Evolutionary conservation across 345 rosid species (phyloP).

Genomic region (Diplotaxis tenuifolia): DNA sequence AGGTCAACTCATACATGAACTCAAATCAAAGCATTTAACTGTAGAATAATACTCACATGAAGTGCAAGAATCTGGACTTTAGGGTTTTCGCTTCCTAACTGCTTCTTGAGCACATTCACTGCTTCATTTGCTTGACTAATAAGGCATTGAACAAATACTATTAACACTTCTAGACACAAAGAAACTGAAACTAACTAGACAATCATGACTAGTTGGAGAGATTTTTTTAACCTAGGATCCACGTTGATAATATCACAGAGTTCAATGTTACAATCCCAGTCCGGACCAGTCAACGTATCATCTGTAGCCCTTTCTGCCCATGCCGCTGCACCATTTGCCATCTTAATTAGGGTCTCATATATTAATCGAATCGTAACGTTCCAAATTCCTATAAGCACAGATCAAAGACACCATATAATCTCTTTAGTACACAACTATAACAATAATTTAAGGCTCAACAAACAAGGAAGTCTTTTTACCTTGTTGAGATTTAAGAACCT

Average conservation of each 20-base stretch:
- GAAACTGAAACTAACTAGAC: neutral
- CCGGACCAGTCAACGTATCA: slow-evolving; percentile 79
- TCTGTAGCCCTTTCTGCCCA: slow-evolving; percentile 91
- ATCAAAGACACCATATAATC: slow-evolving; percentile 13
- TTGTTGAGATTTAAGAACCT: neutral
- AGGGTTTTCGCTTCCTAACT: slow-evolving; percentile 73
- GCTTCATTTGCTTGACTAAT: slow-evolving; percentile 89
- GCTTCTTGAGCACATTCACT: slow-evolving; percentile 79
- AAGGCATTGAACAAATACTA: slow-evolving; percentile 22
- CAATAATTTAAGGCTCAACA: neutral
- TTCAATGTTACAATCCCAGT: slow-evolving; percentile 93
- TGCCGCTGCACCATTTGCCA: slow-evolving; percentile 68
- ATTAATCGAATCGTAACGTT: slow-evolving; percentile 9
- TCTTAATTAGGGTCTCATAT: slow-evolving; percentile 20
- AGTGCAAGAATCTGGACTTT: slow-evolving; percentile 82
- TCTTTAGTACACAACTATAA: slow-evolving; percentile 13
- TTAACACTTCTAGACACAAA: neutral
- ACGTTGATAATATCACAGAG: slow-evolving; percentile 85
- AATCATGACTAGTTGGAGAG: neutral
- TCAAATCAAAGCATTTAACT: slow-evolving; percentile 7
- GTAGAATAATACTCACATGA: slow-evolving; percentile 56
- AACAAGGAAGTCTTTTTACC: neutral
- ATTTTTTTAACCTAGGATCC: slow-evolving; percentile 65
- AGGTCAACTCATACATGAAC: neutral
- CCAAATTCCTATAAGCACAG: slow-evolving; percentile 18